phyloP scores from a whole-genome alignment of 2,329 filamentous ascomycete species.

The Neoscytalidium dimidiatum region DNA sequence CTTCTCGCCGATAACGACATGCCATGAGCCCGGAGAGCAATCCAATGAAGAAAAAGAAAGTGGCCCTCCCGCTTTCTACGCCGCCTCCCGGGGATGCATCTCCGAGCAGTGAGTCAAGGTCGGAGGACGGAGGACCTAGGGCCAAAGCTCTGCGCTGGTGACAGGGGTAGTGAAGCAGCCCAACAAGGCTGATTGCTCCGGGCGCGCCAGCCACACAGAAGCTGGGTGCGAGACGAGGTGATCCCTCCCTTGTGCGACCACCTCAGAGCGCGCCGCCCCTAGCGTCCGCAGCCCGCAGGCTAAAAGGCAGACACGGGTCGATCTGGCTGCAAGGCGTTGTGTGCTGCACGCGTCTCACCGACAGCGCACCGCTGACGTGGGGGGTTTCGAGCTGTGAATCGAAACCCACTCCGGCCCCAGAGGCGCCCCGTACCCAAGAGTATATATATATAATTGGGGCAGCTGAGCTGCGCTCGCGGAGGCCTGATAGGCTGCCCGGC shows the following conservation, averaged over 20 bases:
- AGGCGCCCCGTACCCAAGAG: too few species aligned
- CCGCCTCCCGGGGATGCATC: neutral
- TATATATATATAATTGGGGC: neutral
- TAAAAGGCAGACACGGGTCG: neutral
- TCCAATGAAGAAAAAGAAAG: neutral
- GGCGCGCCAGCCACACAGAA: neutral
- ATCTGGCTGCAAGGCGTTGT: neutral
- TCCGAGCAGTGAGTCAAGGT: neutral
- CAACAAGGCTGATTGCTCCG: slow-evolving; percentile 5
- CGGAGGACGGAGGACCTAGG: neutral
- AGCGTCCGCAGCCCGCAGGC: neutral
- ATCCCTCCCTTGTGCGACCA: neutral
- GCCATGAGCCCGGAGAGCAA: neutral
- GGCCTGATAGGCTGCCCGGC: neutral
- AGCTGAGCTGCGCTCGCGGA: neutral
- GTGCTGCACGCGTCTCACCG: slow-evolving; percentile 2
- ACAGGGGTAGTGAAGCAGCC: neutral
- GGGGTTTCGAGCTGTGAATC: neutral
- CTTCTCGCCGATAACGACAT: neutral
- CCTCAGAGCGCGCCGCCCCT: neutral
- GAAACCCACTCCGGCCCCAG: neutral
- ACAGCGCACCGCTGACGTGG: slow-evolving; percentile 1
- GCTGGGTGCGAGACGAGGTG: neutral
- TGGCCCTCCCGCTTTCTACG: neutral
- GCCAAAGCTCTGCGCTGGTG: neutral